phyloP scores from a whole-genome alignment of 225 moss, liverwort and hornwort species.

The Polytrichum formosum region DNA sequence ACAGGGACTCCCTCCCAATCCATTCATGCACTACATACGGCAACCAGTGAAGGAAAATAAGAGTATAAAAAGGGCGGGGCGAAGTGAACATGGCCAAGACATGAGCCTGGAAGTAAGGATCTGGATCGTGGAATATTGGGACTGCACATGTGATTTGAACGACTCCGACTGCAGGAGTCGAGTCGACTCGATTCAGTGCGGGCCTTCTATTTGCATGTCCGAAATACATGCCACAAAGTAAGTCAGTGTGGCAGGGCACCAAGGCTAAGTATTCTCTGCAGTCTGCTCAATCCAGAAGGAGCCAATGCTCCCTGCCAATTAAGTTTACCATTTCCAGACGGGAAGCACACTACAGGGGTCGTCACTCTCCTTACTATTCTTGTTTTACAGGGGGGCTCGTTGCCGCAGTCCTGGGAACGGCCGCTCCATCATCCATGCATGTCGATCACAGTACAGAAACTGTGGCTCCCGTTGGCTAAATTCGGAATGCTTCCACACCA shows the following conservation, averaged over 20 bases:
- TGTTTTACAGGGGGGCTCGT: background rate
- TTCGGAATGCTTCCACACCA: background rate
- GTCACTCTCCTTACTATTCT: background rate
- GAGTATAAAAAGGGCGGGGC: too few species aligned
- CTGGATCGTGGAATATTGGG: too few species aligned
- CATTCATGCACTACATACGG: too few species aligned
- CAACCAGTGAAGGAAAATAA: too few species aligned
- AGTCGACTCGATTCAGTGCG: background rate
- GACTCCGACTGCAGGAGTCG: background rate
- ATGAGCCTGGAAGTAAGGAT: too few species aligned
- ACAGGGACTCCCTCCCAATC: too few species aligned
- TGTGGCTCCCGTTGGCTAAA: background rate
- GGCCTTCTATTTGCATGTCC: background rate
- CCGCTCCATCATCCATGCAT: background rate
- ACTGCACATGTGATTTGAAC: background rate
- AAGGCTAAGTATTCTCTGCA: background rate
- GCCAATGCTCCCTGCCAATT: background rate
- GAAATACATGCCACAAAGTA: conserved; percentile 6
- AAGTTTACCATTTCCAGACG: background rate
- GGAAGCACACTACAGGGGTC: background rate
- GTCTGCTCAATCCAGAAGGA: background rate
- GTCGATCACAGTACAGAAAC: background rate
- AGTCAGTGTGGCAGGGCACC: background rate
- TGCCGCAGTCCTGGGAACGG: background rate
- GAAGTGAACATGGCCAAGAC: too few species aligned